A percentile compares a stretch with the other conserved stretches of the same genome.
Conservation (phyloP, 306 rosid species). For the Psophocarpus tetragonolobus region DNA sequence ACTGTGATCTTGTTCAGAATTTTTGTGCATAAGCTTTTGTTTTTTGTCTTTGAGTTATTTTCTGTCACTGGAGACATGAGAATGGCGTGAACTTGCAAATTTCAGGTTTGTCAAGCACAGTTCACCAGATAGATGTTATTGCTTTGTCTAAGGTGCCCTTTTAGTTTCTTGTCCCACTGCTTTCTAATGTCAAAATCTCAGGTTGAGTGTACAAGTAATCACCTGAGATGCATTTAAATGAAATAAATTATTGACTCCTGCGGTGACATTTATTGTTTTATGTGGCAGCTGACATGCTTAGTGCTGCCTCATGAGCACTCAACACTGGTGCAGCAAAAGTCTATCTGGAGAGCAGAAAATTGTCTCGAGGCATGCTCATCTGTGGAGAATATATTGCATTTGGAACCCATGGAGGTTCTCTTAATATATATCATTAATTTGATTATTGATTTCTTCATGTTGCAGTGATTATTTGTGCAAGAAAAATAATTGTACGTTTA, state of each 20-base stretch:
- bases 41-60: constrained; percentile 19
- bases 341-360: constrained; percentile 69
- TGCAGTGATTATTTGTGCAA: constrained; percentile 27
- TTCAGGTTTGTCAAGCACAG: constrained; percentile 62
- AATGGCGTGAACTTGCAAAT: constrained; percentile 32
- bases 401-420: constrained; percentile 78
- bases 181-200: constrained; percentile 30
- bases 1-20: constrained; percentile 7
- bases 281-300: constrained; percentile 82
- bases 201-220: constrained; percentile 29
- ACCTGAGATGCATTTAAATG: constrained; percentile 14
- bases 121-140: constrained; percentile 67
- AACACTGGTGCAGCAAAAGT: constrained; percentile 64
- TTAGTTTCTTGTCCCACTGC: constrained; percentile 26
- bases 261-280: constrained; percentile 36
- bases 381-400: constrained; percentile 80
- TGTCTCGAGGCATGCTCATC: constrained; percentile 55
- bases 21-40: neutral
- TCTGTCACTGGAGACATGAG: neutral
- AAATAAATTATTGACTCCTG: constrained; percentile 25
- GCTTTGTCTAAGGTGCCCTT: constrained; percentile 71
- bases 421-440: constrained; percentile 20
- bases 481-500: neutral
- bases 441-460: constrained; percentile 22
- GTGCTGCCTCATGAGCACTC: constrained; percentile 68